Conservation (phyloP, 345 rosid species). For the Salix arbutifolia region DNA sequence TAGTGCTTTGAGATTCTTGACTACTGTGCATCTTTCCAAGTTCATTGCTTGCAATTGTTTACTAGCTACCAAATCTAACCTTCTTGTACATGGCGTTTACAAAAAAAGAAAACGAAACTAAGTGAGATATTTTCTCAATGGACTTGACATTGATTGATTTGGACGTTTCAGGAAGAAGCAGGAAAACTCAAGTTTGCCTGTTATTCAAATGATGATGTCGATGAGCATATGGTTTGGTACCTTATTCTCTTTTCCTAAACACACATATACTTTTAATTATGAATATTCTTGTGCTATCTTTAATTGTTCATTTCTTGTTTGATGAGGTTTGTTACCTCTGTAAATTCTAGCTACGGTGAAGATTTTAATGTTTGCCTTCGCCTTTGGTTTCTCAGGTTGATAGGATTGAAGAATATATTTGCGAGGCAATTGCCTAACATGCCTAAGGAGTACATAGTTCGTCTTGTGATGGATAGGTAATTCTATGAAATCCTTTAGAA, state of each 20-base stretch:
- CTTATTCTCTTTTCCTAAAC: conserved; percentile 22
- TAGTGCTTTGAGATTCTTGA: not conserved
- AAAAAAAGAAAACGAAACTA: not conserved
- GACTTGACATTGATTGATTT: not conserved
- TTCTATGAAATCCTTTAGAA: conserved; percentile 16
- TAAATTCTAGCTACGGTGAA: not conserved
- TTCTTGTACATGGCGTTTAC: not conserved
- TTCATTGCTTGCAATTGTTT: not conserved
- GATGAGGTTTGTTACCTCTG: not conserved
- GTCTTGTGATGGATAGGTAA: conserved; percentile 99
- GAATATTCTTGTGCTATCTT: not conserved
- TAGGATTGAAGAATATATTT: conserved; percentile 97
- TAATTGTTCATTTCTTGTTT: not conserved
- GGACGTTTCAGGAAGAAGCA: conserved; percentile 69
- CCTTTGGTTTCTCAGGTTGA: conserved; percentile 55
- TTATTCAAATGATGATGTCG: conserved; percentile 72
- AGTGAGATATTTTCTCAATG: not conserved
- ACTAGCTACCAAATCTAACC: not conserved
- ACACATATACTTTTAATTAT: not conserved
- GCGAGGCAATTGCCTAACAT: conserved; percentile 95
- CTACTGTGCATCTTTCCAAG: not conserved
- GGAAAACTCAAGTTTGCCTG: conserved; percentile 81
- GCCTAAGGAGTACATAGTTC: conserved; percentile 99
- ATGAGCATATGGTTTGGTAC: conserved; percentile 99
- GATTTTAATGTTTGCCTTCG: conserved; percentile 3